phyloP scores from a whole-genome alignment of 2,329 filamentous ascomycete genomes.

The Ilyonectria robusta region DNA sequence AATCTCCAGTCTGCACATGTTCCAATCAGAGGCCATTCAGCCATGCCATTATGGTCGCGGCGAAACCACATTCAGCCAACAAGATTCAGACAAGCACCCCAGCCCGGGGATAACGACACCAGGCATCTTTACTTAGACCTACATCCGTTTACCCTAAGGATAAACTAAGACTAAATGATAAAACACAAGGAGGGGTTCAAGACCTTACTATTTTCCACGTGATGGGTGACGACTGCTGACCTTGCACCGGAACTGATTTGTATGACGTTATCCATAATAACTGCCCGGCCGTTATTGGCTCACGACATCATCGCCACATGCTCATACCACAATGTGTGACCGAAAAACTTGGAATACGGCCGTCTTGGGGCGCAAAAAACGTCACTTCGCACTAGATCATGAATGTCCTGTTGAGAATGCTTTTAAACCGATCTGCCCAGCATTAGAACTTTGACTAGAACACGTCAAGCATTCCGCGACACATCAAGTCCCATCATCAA shows the following conservation, averaged over 20 bases:
- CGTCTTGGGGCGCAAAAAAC: constrained; percentile 32
- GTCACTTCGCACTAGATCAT: constrained; percentile 31
- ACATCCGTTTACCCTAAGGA: too few species aligned
- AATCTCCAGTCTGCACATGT: too few species aligned
- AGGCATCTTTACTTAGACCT: too few species aligned
- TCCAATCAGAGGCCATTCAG: too few species aligned
- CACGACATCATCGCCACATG: constrained; percentile 39
- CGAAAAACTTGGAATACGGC: constrained; percentile 43
- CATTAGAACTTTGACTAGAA: background rate
- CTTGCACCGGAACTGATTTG: background rate
- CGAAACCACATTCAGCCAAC: too few species aligned
- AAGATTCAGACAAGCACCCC: too few species aligned
- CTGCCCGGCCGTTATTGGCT: constrained; percentile 28
- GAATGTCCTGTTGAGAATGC: background rate
- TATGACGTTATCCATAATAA: constrained; percentile 39
- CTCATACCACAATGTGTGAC: constrained; percentile 35
- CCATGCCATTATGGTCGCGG: too few species aligned
- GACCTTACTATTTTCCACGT: constrained; percentile 20
- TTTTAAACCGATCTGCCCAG: background rate
- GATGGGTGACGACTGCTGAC: background rate
- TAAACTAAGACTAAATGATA: too few species aligned
- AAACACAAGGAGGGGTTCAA: too few species aligned
- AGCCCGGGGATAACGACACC: too few species aligned
- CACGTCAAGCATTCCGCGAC: background rate
- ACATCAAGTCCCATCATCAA: background rate